Evolutionary conservation across 345 rosid genomes (phyloP).

Genomic region (Euphorbia peplus): DNA sequence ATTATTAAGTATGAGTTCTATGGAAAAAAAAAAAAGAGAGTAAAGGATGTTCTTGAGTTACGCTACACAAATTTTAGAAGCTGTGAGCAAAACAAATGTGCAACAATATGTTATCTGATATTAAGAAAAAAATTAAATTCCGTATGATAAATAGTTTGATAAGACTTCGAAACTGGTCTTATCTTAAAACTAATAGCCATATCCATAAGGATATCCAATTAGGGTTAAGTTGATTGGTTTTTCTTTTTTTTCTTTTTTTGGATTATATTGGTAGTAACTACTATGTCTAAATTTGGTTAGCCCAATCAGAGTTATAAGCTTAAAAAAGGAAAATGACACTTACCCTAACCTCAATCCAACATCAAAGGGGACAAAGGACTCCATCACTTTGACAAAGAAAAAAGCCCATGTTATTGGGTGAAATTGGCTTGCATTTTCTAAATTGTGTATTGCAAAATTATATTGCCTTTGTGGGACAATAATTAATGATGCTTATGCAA

Average conservation of each 20-base stretch:
- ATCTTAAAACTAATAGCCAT: too few relatives aligned
- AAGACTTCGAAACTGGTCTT: too few relatives aligned
- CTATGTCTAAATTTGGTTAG: slow-evolving; percentile 8
- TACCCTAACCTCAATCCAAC: slow-evolving; percentile 23
- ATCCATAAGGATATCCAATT: neutral
- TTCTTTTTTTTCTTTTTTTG: neutral
- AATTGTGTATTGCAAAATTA: neutral
- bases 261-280: neutral
- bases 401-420: slow-evolving; percentile 18
- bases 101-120: too few relatives aligned
- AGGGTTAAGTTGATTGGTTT: neutral
- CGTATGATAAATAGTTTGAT: too few relatives aligned
- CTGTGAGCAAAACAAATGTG: too few relatives aligned
- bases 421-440: neutral
- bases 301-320: slow-evolving; percentile 9
- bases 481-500: neutral
- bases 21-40: too few relatives aligned
- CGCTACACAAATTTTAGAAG: too few relatives aligned
- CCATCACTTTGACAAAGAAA: slow-evolving; percentile 32
- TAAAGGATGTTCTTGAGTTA: too few relatives aligned
- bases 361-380: slow-evolving; percentile 21
- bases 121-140: too few relatives aligned
- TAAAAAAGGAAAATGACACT: slow-evolving; percentile 19
- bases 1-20: too few relatives aligned
- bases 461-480: slow-evolving; percentile 18